Base-by-base conservation (phyloP, 208 protist genomes). In the Acanthamoeba divionensis region DNA sequence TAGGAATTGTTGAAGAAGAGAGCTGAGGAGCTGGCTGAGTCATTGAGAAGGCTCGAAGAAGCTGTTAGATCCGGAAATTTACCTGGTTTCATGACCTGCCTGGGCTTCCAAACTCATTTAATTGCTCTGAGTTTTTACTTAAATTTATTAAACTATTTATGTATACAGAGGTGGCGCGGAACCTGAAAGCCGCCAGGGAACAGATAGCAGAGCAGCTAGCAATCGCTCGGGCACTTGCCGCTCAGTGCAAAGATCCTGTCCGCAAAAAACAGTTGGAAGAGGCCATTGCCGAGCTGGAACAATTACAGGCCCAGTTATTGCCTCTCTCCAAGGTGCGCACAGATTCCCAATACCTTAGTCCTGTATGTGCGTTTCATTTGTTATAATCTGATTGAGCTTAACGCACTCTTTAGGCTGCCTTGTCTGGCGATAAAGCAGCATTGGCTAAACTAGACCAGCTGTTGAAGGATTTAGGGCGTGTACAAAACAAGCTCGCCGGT, bases 371-470 rank as follows among this genome's bases (percentile, higher is more conserved):
- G 36, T 41, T 1, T 41, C 36, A 41, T 41, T 41, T 41, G 36
- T 41, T 41, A 41, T 6, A 6, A 41, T 41, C 36, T 41, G 36
- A 41, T 63, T 63, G 1, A 1, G 1, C 26, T 63, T 63, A 1
- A 24, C 55, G 1, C 55, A 63, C 55, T 9, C 63, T 38, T 24
- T 36, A 75, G 65, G 71, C 71, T 9, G 71, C 71, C 2, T 41
- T 82, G n/a, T 52, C 71, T 15, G 71, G 71, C 12, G 71, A 82
- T 41, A 82, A 82, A 33, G 71, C 71, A 21, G 71, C 71, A 18
- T 31, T 62, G 8, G 71, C 71, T n/a, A 36, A 82, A 52, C 71
- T 82, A 26, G 71, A 82, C 18, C 31, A 36, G 8, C 71, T 82
- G 10, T 36, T 82, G n/a, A 60, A 44, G 10, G 71, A 82, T 26